These are phyloP conservation scores for Gynandropsis gynandra DNA, from an alignment of 345 rosid genomes.

Conservation along the genomic window DNA sequence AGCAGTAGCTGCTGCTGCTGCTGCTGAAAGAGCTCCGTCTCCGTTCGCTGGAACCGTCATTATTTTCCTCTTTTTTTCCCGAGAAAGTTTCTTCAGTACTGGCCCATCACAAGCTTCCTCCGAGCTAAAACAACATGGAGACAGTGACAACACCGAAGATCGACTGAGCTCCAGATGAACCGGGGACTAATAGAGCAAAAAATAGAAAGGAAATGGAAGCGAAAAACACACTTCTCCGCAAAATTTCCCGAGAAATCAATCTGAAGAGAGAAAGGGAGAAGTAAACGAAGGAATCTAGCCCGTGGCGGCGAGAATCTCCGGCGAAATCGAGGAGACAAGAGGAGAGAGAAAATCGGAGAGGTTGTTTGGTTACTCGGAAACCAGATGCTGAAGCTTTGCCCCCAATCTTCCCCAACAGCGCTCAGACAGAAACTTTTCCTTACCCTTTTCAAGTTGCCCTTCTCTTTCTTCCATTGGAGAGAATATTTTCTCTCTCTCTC, in stretches of 20 bases:
- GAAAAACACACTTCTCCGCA: no score
- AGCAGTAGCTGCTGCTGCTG: conserved; percentile 10
- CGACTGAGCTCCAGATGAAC: no score
- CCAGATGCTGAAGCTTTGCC: conserved; percentile 34
- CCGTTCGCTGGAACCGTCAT: conserved; percentile 42
- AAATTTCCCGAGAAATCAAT: no score
- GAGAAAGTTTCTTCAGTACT: neutral
- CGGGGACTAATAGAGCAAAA: no score
- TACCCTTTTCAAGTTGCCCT: conserved; percentile 4
- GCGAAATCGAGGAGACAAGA: conserved; percentile 1
- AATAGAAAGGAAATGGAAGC: no score
- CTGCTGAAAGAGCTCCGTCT: conserved; percentile 27
- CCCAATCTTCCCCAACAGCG: conserved; percentile 39
- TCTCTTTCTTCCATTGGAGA: neutral
- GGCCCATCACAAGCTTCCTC: no score
- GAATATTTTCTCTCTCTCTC: conserved; percentile 7
- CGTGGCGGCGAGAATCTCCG: conserved; percentile 16
- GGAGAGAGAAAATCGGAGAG: neutral
- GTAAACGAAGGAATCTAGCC: neutral
- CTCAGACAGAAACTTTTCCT: conserved; percentile 28
- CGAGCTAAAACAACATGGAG: no score
- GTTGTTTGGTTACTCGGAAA: conserved; percentile 22
- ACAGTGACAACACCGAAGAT: no score
- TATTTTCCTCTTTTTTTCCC: neutral
- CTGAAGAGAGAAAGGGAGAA: neutral